Conservation (phyloP, 1,284 basidiomycete species). For the Kalmanozyma brasiliensis region DNA sequence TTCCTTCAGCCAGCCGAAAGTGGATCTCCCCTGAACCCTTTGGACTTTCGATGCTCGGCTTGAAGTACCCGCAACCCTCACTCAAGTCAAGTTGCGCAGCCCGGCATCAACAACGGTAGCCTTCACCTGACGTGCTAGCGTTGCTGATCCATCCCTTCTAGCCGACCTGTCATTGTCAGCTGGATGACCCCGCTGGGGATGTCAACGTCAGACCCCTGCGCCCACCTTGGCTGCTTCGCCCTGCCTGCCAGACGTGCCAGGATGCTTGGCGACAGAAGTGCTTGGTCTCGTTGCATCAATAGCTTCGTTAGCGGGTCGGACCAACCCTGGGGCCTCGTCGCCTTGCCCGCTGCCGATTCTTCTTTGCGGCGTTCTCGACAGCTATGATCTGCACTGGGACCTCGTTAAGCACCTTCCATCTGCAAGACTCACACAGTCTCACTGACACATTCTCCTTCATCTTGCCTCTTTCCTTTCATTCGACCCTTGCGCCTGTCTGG, state of each 20-base stretch:
- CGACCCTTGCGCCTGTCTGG: conserved; percentile 2
- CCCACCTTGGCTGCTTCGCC: conserved; percentile 11
- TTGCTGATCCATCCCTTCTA: neutral
- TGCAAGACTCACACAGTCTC: too few species aligned
- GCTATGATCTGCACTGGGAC: conserved; percentile 7
- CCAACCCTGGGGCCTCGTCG: conserved; percentile 7
- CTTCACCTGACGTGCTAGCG: too few species aligned
- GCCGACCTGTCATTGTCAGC: conserved; percentile 4
- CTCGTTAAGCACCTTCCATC: conserved; percentile 20
- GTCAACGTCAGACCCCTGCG: conserved; percentile 12
- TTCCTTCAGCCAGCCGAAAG: neutral
- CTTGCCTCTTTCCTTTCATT: neutral
- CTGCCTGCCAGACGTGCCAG: conserved; percentile 6
- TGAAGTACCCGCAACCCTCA: conserved; percentile 20
- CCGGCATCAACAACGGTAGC: conserved; percentile 1
- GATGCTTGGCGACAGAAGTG: neutral
- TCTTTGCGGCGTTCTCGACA: conserved; percentile 1
- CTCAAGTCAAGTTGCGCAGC: conserved; percentile 23
- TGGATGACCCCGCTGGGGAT: too few species aligned
- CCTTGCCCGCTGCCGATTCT: conserved; percentile 18
- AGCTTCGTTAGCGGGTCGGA: conserved; percentile 1
- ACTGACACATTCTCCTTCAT: conserved; percentile 12
- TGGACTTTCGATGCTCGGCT: conserved; percentile 2
- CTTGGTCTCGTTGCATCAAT: too few species aligned
- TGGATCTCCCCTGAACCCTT: conserved; percentile 1